Evolutionary conservation across 2,329 filamentous ascomycete species (phyloP), one percentile per base, ranked within the genome.

Genomic region (Cladophialophora bantiana): DNA sequence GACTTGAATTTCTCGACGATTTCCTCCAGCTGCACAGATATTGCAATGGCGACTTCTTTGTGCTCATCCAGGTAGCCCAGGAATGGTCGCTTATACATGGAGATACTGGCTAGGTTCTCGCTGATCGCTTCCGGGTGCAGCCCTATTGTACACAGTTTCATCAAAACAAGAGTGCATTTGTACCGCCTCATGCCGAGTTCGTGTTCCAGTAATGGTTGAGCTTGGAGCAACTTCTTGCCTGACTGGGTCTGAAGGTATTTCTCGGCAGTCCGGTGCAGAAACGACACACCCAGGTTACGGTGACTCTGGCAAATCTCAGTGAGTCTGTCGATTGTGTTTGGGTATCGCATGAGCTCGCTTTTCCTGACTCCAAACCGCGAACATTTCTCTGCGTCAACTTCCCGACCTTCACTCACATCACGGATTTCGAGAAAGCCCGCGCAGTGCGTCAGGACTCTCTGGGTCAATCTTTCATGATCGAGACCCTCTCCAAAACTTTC

Each of bases 391-490:
- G 9, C 12, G 3, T 40, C 40, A n/a, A 4, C 18, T 45, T 45
- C n/a, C 7, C 7, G 2, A n/a, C 18, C 40, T 1, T 6, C 15
- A n/a, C 36, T 13, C 36, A 18, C 15, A 20, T 48, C n/a, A 48
- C 20, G 18, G 20, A 48, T 48, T 20, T 48, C 42, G 42, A 48
- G 42, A 48, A 48, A 48, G n/a, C 42, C 42, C 12, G 42, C 42
- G n/a, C 42, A 48, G n/a, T n/a, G 42, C 20, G 42, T 48, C n/a
- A 48, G 42, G 5, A 48, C 3, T 20, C 18, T 48, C 20, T 5
- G 20, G 2, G 5, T 48, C 2, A 10, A 48, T 48, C n/a, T 48
- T 48, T 48, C 42, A 26, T 1, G n/a, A 26, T 48, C 18, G 7
- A 48, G 10, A 10, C 10, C 42, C 12, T 48, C 7, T 48, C 42